Evolutionary conservation across 495 filamentous ascomycete species (phyloP).

Genomic region (Neurospora sp.): DNA sequence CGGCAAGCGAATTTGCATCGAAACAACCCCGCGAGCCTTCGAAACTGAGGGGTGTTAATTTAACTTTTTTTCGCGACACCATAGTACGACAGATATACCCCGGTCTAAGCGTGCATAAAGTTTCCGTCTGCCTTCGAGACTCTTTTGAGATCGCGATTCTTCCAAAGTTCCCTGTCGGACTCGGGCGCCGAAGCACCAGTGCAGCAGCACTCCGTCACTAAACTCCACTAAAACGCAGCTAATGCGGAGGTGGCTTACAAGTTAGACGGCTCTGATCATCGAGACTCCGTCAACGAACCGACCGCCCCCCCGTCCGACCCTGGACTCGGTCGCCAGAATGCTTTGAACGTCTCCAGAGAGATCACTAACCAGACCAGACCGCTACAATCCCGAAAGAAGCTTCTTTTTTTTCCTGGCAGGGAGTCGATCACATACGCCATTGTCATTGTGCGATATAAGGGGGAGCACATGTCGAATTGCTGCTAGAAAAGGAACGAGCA

Average conservation of each 20-base stretch:
- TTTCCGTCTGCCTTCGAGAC: not conserved
- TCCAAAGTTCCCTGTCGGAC: not conserved
- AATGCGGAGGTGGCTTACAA: not conserved
- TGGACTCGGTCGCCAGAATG: not conserved
- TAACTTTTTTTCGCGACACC: not conserved
- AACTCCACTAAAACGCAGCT: not conserved
- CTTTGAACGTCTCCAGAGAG: not conserved
- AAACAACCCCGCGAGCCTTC: not conserved
- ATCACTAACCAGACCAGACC: not conserved
- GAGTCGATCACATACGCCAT: not conserved
- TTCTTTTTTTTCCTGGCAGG: not conserved
- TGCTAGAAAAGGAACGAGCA: not conserved
- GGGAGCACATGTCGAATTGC: not conserved
- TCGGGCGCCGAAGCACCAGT: not conserved
- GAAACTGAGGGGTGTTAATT: not conserved
- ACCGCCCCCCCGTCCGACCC: not conserved
- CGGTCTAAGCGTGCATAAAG: not conserved
- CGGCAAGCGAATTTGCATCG: not conserved
- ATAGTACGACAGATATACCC: not conserved
- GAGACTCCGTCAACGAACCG: not conserved
- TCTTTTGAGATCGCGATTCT: not conserved
- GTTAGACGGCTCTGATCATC: not conserved
- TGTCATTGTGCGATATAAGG: not conserved
- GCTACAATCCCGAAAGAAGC: not conserved
- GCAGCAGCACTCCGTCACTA: not conserved